Conservation (phyloP, 306 rosid genomes). For the Pyrus pyrifolia region DNA sequence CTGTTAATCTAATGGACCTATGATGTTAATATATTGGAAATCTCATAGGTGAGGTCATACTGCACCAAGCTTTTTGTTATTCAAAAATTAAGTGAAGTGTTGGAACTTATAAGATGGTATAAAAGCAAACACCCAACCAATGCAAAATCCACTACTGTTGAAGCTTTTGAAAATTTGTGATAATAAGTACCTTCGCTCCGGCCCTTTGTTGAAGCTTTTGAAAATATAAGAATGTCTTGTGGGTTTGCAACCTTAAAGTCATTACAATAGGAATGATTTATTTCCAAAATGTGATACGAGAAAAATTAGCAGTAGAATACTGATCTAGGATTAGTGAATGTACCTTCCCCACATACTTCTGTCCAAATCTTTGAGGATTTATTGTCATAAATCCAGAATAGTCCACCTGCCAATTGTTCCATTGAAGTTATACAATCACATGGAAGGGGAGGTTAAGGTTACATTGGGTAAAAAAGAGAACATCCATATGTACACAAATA, state of each 20-base stretch:
- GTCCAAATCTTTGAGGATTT: slow-evolving; percentile 98
- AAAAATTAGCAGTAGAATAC: slow-evolving; percentile 20
- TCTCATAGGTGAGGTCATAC: not conserved
- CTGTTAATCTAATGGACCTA: not conserved
- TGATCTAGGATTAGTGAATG: slow-evolving; percentile 20
- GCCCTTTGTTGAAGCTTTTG: slow-evolving; percentile 74
- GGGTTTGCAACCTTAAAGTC: slow-evolving; percentile 88
- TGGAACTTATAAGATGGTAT: not conserved
- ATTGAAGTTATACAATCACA: not conserved
- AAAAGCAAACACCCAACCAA: not conserved
- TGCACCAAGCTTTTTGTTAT: not conserved
- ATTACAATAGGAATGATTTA: slow-evolving; percentile 10
- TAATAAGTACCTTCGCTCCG: slow-evolving; percentile 45
- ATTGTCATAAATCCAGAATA: slow-evolving; percentile 98
- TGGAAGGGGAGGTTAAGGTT: not conserved
- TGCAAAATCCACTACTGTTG: slow-evolving; percentile 15
- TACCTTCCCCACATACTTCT: slow-evolving; percentile 99
- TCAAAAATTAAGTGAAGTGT: not conserved
- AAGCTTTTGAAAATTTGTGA: slow-evolving; percentile 66
- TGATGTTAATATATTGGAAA: not conserved
- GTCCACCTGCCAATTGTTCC: slow-evolving; percentile 68
- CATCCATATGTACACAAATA: not conserved
- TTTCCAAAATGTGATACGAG: slow-evolving; percentile 21
- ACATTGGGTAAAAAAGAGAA: not conserved
- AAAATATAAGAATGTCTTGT: slow-evolving; percentile 95